These are phyloP conservation scores for Pecoramyces ruminantium DNA, from an alignment of 192 early-diverging fungal species.

Conservation along the genomic window DNA sequence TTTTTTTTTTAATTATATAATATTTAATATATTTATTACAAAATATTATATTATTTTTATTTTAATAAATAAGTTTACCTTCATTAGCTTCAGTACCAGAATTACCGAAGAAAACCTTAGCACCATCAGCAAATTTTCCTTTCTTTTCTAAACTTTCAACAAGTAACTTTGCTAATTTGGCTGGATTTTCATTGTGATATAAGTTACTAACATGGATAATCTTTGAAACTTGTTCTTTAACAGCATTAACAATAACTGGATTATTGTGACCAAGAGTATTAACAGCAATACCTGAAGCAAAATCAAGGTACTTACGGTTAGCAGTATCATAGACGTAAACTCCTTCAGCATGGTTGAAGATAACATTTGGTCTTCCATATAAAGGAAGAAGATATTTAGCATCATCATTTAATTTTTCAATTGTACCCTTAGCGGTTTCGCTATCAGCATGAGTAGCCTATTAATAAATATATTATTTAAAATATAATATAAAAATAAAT, in stretches of 20 bases:
- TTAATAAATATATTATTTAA: too few relatives aligned
- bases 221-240: slow-evolving; percentile 67
- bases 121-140: slow-evolving; percentile 20
- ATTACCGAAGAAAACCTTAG: slow-evolving; percentile 85
- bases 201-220: slow-evolving; percentile 82
- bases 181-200: slow-evolving; percentile 80
- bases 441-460: background rate
- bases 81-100: slow-evolving; percentile 98
- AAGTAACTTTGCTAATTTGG: slow-evolving; percentile 53
- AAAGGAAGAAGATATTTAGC: slow-evolving; percentile 5
- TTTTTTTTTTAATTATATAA: too few relatives aligned
- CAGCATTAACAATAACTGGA: slow-evolving; percentile 42
- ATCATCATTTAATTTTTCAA: background rate
- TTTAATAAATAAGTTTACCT: slow-evolving; percentile 18
- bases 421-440: background rate
- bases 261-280: slow-evolving; percentile 82
- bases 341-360: slow-evolving; percentile 67
- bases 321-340: slow-evolving; percentile 58
- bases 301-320: slow-evolving; percentile 71
- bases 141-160: slow-evolving; percentile 37
- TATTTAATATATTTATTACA: too few relatives aligned
- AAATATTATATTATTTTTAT: too few relatives aligned
- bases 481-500: too few relatives aligned
- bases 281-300: slow-evolving; percentile 89
- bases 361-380: slow-evolving; percentile 20